Evolutionary conservation across 441 rosid species (phyloP), one percentile per base, ranked within the genome.

Genomic region (Cnidoscolus chayamansa): DNA sequence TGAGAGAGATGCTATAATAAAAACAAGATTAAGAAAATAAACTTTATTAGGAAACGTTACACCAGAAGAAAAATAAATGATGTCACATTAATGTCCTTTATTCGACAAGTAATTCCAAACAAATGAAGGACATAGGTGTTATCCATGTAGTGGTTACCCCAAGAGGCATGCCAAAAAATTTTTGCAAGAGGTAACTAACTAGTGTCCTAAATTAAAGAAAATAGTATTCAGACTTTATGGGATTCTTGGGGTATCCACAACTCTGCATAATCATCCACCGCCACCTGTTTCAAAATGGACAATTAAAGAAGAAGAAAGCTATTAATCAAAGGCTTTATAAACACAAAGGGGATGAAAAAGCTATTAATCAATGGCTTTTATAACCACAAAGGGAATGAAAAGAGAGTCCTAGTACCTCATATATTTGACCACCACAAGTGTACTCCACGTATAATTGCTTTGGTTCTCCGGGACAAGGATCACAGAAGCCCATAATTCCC

Each of bases 401-500:
- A 35, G 30, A 68, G 3, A 35, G 10, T 66, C 47, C 53, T 7
- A 10, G 43, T 71, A 88, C 94, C 97, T 89, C 76, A 16, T 68
- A 90, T 62, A 72, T 61, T 37, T 78, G 80, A 70, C 90, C 88
- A n/a, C 72, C 76, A 30, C 63, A 88, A 62, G 92, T 87, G 77
- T 88, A 93, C 65, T 88, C 90, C 67, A 96, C 81, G 70, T 74
- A 80, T 83, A 96, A 67, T 78, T 86, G 89, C 81, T 93, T 96
- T 17, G 90, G 88, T 68, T 87, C 91, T 49, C 89, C 94, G 0
- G 98, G 99, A 74, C 96, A 93, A 12, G 99, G 97, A 86, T 96
- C 94, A n/a, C 91, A 93, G 77, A 93, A 96, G 4, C 99, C 99
- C 98, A 96, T 93, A 17, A 96, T 91, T 74, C 97, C 98, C 0